Evolutionary conservation across 2,329 filamentous ascomycete species (phyloP).

Genomic region (Penicillium sp.): DNA sequence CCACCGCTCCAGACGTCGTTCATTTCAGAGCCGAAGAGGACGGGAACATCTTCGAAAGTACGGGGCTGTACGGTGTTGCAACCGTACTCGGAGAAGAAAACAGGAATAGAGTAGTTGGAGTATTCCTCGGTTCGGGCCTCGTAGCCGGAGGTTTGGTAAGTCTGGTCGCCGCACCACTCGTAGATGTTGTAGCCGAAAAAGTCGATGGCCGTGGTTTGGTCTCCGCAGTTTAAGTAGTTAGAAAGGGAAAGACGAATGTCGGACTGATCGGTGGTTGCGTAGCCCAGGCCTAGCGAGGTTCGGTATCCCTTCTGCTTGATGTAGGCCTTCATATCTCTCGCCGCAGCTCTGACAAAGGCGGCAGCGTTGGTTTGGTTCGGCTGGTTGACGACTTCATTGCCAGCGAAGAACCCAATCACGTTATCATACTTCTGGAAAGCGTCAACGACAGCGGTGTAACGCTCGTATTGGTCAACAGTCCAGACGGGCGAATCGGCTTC

Average conservation of each 20-base stretch:
- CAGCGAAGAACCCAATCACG: slow-evolving; percentile 95
- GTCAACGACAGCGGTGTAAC: background rate
- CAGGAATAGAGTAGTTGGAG: slow-evolving; percentile 81
- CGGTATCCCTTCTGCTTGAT: slow-evolving; percentile 79
- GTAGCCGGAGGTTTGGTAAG: slow-evolving; percentile 75
- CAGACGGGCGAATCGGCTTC: slow-evolving; percentile 62
- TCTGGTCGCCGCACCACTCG: slow-evolving; percentile 92
- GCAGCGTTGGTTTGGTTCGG: slow-evolving; percentile 85
- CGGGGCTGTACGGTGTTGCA: slow-evolving; percentile 77
- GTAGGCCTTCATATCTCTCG: slow-evolving; percentile 92
- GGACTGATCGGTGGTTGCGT: no score
- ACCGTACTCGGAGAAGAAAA: slow-evolving; percentile 98
- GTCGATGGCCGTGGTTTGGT: slow-evolving; percentile 2
- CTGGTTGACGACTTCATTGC: slow-evolving; percentile 94
- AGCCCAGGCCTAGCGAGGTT: slow-evolving; percentile 23
- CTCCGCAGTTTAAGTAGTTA: no score
- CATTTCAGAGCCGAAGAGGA: slow-evolving; percentile 65
- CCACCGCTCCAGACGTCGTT: no score
- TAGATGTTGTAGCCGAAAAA: slow-evolving; percentile 99
- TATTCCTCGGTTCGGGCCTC: slow-evolving; percentile 82
- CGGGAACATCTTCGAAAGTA: slow-evolving; percentile 79
- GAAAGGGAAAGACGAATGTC: no score
- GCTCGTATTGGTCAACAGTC: no score
- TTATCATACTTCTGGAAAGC: slow-evolving; percentile 88
- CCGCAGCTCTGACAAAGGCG: slow-evolving; percentile 95